Evolutionary conservation across 73 alveolate species (phyloP), one percentile per base, ranked within the genome.

Genomic region (Symbiodinium pilosum): DNA sequence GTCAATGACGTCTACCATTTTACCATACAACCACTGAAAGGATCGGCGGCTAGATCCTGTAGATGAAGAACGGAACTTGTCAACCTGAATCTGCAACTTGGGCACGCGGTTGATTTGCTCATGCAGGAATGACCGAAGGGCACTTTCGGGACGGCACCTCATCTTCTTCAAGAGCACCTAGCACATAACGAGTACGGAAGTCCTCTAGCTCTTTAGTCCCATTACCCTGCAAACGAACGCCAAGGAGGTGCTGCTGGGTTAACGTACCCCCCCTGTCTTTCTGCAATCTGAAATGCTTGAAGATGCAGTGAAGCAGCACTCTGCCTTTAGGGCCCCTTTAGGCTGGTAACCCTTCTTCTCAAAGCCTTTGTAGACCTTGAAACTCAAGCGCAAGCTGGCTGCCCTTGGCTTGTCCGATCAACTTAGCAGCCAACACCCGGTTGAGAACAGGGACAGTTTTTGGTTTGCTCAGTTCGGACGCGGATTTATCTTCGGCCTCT

Each of bases 231-330:
- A 56, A 32, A 38, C 54, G 51, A 54, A 86, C 14, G 1, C 64
- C 64, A 40, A 87, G 42, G 9, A 87, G 84, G 42, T 87, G 94
- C 84, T 87, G 94, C 68, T 87, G 94, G n/a, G 84, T 87, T 54
- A 87, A 51, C 20, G 64, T 87, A 41, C 32, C 36, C 6, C 94
- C 94, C 0, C 94, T 56, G n/a, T 87, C 94, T 32, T 87, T 87
- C 42, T 87, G 84, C 18, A 87, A 84, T 39, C 56, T 75, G 42
- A 87, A 87, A 14, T 41, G 64, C 26, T 47, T n/a, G 38, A 43
- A 51, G 21, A 86, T 52, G 4, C 84, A 32, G 30, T 75, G 39
- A 54, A 86, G 40, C 83, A 86, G 26, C 54, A 86, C 18, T 34
- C 68, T 83, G 16, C 93, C 93, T 41, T 85, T 68, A n/a, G n/a